Base-by-base conservation (phyloP, 768 basidiomycete species). In the Fomitopsis serialis region DNA sequence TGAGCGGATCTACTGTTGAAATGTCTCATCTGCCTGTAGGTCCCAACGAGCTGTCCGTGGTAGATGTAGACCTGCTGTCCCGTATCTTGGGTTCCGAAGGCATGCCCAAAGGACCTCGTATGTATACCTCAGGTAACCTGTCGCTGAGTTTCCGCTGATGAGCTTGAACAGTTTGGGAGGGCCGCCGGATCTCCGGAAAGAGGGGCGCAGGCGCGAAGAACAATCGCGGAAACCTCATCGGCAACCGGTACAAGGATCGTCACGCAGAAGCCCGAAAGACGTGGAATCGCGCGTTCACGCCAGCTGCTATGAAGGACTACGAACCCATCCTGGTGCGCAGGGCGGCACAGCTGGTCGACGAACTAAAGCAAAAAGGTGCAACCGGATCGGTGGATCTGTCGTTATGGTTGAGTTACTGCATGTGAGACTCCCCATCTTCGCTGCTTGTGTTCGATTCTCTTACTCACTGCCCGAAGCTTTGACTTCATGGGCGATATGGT, bases 201-300 rank as follows among this genome's bases (percentile, higher is more conserved):
- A 17, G 24, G 9, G 48, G 36, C n/a, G 24, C n/a, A 21, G 48
- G 36, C 6, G 46, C 46, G 21, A 29, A 29, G 46, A 48, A 48
- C 13, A 40, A 40, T 15, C 37, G 19, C 6, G 48, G 48, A 21
- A 36, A 51, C 21, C 34, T 77, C 36, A 68, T 77, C 40, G 59
- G 58, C 4, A 49, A 69, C 11, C 68, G 67, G 10, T 68, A 76
- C 54, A 60, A 68, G 17, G 61, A 61, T 8, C 68, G 71, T n/a
- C 76, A 78, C 46, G 61, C 66, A 0, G 71, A 69, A 25, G 70
- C 74, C 15, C 68, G 77, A 32, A 69, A 64, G 45, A 67, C 71
- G 2, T 78, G 78, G 77, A 66, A 72, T 29, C 69, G 71, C 37
- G 77, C 66, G 0, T 73, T 79, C 57, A 72, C 64, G 45, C 63